These are phyloP conservation scores for Oryza officinalis DNA, from an alignment of 176 grass and related monocot genomes.

Conservation along the genomic window DNA sequence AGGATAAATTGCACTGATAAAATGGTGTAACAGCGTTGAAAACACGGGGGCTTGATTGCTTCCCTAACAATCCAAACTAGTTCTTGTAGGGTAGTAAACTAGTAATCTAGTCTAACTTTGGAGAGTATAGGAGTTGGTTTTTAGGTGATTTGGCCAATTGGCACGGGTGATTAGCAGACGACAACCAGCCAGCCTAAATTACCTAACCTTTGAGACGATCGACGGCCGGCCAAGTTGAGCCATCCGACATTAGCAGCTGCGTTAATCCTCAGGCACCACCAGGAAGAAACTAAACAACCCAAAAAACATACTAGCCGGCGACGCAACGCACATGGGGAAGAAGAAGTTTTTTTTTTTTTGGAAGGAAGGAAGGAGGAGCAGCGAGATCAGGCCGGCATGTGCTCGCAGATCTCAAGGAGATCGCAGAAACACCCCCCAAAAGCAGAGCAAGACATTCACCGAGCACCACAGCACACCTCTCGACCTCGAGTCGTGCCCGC, in stretches of 20 bases:
- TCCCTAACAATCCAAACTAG: not conserved
- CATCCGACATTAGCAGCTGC: conserved; percentile 21
- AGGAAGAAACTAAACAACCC: not conserved
- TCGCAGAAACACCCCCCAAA: not conserved
- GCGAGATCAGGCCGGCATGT: conserved; percentile 16
- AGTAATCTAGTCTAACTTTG: not conserved
- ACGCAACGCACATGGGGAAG: conserved; percentile 16
- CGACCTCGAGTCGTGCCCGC: conserved; percentile 19
- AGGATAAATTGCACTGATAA: not conserved
- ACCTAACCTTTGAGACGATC: not conserved
- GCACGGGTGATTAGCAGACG: too few species aligned
- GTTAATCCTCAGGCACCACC: conserved; percentile 10
- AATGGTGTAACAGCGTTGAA: not conserved
- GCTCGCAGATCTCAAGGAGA: conserved; percentile 31
- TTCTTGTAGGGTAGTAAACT: not conserved
- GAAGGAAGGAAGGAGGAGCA: not conserved
- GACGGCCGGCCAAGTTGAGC: not conserved
- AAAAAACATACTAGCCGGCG: not conserved
- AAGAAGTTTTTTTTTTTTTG: not conserved
- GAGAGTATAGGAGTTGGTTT: not conserved
- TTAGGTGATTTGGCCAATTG: not conserved
- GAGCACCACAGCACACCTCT: conserved; percentile 10
- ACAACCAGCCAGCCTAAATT: not conserved
- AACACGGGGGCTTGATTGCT: not conserved
- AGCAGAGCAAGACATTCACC: not conserved